Evolutionary conservation across 1,139 yeast species (phyloP).

Genomic region (Geotrichum europaeum): DNA sequence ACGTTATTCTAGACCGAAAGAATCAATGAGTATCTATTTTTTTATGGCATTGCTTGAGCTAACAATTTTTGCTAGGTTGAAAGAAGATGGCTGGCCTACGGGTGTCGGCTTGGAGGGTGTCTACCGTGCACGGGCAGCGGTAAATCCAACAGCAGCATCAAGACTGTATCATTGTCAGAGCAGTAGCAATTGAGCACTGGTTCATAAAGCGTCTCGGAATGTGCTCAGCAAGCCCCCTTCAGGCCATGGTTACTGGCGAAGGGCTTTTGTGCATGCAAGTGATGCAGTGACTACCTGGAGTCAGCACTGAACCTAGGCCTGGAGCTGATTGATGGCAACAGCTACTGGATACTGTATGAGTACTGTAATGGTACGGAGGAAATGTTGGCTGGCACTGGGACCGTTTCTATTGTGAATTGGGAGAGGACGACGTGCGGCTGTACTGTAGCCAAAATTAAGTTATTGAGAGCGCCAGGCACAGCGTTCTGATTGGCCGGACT

Average conservation of each 20-base stretch:
- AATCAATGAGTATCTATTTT: not conserved
- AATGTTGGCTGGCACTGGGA: not conserved
- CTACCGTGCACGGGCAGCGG: not conserved
- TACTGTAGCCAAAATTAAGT: not conserved
- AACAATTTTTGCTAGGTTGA: not conserved
- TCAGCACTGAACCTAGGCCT: not conserved
- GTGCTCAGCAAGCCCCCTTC: too few relatives aligned
- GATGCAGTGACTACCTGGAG: not conserved
- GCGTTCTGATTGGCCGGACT: not conserved
- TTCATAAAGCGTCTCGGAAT: too few relatives aligned
- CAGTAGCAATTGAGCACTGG: not conserved
- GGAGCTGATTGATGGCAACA: not conserved
- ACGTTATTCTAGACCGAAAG: not conserved
- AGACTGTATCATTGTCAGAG: not conserved
- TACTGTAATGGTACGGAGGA: not conserved
- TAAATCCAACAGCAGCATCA: not conserved
- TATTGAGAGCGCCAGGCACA: not conserved
- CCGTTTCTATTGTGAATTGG: not conserved
- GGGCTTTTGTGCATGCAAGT: not conserved
- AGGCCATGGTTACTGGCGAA: too few relatives aligned
- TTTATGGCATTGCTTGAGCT: not conserved
- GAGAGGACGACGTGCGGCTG: not conserved
- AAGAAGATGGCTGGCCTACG: not conserved
- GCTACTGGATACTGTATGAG: not conserved
- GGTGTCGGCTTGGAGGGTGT: not conserved